These are phyloP conservation scores for Straminergon stramineum DNA, from an alignment of 225 moss, liverwort and hornwort species.

Conservation along the genomic window DNA sequence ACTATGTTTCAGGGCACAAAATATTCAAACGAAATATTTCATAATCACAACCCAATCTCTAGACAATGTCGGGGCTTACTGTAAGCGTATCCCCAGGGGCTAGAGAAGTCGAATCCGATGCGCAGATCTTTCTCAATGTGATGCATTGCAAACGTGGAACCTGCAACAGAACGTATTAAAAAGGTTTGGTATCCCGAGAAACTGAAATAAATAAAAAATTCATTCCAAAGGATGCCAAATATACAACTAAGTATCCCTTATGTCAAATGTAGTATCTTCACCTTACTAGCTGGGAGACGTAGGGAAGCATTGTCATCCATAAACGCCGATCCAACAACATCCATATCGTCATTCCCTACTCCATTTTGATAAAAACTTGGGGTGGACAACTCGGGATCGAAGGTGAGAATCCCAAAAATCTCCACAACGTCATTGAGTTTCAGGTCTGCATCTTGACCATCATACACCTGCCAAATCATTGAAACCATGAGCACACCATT, in stretches of 20 bases:
- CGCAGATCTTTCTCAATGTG: constrained; percentile 47
- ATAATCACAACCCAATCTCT: background rate
- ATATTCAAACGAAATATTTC: background rate
- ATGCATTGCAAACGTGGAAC: constrained; percentile 92
- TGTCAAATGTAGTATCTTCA: constrained; percentile 5
- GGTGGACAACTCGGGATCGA: constrained; percentile 68
- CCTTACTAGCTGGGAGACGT: constrained; percentile 86
- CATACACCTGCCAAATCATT: constrained; percentile 64
- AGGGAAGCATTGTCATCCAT: constrained; percentile 50
- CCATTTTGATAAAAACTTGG: constrained; percentile 26
- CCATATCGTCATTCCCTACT: constrained; percentile 14
- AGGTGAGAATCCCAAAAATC: constrained; percentile 78
- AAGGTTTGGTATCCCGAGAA: background rate
- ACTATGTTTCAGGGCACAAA: background rate
- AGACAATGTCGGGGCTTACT: constrained; percentile 7
- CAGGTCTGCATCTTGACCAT: constrained; percentile 60
- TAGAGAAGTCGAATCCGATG: constrained; percentile 18
- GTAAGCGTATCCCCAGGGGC: background rate
- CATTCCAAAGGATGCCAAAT: background rate
- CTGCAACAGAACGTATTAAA: constrained; percentile 31
- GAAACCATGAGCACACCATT: background rate
- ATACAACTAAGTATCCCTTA: background rate
- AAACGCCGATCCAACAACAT: constrained; percentile 33
- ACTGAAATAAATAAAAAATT: background rate
- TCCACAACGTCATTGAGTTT: constrained; percentile 92